Base-by-base conservation (phyloP, 2,329 filamentous ascomycete species). In the Lecanoromycetidae sp. region DNA sequence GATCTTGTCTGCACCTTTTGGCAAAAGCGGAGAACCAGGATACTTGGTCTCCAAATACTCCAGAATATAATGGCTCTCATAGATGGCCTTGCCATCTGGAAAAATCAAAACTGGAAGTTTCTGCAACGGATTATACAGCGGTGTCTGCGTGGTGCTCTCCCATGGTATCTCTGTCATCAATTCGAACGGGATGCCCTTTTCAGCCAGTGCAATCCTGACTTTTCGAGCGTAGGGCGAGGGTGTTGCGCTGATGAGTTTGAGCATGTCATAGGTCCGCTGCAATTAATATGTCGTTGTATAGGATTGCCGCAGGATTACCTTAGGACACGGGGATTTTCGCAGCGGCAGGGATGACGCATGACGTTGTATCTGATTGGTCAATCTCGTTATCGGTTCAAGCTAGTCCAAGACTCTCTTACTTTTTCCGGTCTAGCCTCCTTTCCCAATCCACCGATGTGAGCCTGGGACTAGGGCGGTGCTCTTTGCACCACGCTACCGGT, bases 91-190 rank as follows among this genome's bases (percentile, higher is more conserved):
- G 4, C 44, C 44, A 15, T 34, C n/a, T 2, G 36, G 34, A 5
- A 41, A 26, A 10, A 47, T 35, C 27, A 47, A 34, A 6, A 47
- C 19, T n/a, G 36, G 36, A n/a, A 41, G 19, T 19, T 47, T 47
- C 22, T 41, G 27, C 9, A 47, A 32, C 4, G 44, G 37, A 23
- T 47, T 47, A 22, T 41, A 41, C 17, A 15, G 44, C 19, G 37
- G 36, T 6, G 36, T 47, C 17, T 47, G 27, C 13, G 46, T 43
- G 22, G 38, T 43, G 26, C 46, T 48, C 4, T 48, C 38, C 46
- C 32, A 43, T 33, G 30, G 34, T 33, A 37, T 33, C 36, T 48
- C 39, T 8, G 25, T 45, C 3, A 30, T 5, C 7, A 38, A 20
- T 20, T 41, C 27, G 6, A 47, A 47, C 5, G 22, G 23, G 29